Base-by-base conservation (phyloP, 2,329 filamentous ascomycete species). In the Pseudocercospora vitis region DNA sequence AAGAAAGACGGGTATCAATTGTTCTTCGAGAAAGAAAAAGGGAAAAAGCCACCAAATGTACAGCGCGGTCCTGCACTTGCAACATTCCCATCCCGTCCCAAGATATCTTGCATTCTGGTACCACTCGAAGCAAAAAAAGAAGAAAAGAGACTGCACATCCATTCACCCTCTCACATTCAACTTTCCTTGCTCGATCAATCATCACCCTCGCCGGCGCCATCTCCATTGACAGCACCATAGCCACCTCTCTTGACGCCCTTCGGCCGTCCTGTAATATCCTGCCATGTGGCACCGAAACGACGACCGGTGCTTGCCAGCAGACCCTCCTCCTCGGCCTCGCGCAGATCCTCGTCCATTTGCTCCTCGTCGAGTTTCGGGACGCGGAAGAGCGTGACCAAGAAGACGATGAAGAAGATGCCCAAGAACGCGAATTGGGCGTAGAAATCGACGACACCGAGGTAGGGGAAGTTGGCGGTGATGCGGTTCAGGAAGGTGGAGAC, bases 341-440 rank as follows among this genome's bases (percentile, higher is more conserved):
- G 89, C 12, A 91, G 86, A 67, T 96, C 91, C 57, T 92, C 88
- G 60, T 97, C 94, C 6, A 95, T 71, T 65, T 91, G 85, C 40
- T 82, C 81, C 52, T 92, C 78, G 63, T 92, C 84, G 29, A 96
- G 72, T 66, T 81, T 85, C 0, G 92, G 91, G 1, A 90, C 85
- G 35, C 87, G 84, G 78, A 97, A 86, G 0, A 96, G 74, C 2
- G 88, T 84, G 0, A 88, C 87, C 18, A 90, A 55, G 63, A 96
- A 88, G 9, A 95, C 85, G 50, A 96, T 74, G 7, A 96, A 71
- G 71, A 95, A 96, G 16, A 96, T 72, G 19, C 68, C 79, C 37
- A 99, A 74, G 74, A 99, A 97, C 9, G 81, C 88, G 68, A 96
- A 97, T 66, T 99, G 94, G 0, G 91, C 89, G 91, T 91, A 99